Percentiles rank a stretch among this genome's conserved stretches.
Evolutionary conservation across 1,284 basidiomycete species (phyloP).

Genomic region (Austroboletus niveus): DNA sequence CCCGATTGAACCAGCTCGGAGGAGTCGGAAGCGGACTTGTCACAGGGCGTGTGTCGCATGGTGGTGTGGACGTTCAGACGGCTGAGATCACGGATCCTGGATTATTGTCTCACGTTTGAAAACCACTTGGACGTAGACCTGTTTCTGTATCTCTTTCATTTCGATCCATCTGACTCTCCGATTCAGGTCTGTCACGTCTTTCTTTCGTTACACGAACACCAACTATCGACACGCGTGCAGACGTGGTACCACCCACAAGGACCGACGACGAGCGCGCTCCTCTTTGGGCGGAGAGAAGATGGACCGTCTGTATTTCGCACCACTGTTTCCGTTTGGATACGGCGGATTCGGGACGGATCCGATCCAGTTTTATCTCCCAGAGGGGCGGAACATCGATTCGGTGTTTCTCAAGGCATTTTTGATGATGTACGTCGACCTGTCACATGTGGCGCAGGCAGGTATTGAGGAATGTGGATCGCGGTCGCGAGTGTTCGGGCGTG

Average conservation of each 20-base stretch:
- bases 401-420: conserved; percentile 24
- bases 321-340: conserved; percentile 18
- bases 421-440: conserved; percentile 24
- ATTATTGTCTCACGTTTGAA: too few species aligned
- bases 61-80: too few species aligned
- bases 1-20: too few species aligned
- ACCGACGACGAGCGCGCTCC: neutral
- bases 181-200: conserved; percentile 12
- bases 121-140: too few species aligned
- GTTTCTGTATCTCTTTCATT: conserved; percentile 7
- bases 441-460: conserved; percentile 7
- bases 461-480: neutral
- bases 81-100: too few species aligned
- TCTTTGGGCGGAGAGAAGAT: too few species aligned
- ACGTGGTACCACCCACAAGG: neutral
- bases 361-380: conserved; percentile 19
- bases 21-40: too few species aligned
- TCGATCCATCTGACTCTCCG: conserved; percentile 24
- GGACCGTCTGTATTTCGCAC: conserved; percentile 6
- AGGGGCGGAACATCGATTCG: conserved; percentile 7
- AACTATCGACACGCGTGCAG: conserved; percentile 3
- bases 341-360: conserved; percentile 4
- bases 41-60: too few species aligned
- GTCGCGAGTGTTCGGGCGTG: neutral
- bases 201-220: neutral